Conservation (phyloP, 2,329 filamentous ascomycete species). For the Neurospora crassa region DNA sequence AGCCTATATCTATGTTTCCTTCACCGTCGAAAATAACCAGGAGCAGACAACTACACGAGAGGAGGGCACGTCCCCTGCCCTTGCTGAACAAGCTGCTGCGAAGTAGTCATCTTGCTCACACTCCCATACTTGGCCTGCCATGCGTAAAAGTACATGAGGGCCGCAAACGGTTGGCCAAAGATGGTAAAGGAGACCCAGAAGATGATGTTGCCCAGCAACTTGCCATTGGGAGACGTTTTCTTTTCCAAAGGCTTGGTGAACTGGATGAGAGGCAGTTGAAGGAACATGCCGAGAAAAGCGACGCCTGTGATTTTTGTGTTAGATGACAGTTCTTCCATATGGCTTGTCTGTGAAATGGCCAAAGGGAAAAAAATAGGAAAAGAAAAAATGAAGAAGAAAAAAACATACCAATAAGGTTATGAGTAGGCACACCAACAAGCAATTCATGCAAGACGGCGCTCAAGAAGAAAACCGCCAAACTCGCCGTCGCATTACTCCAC, state of each 20-base stretch:
- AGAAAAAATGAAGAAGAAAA: conserved; percentile 44
- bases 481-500: conserved; percentile 61
- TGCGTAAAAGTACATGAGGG: conserved; percentile 90
- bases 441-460: conserved; percentile 88
- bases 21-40: not conserved
- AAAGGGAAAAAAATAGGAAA: conserved; percentile 45
- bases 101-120: conserved; percentile 40
- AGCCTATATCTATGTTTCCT: not conserved
- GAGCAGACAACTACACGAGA: not conserved
- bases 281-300: conserved; percentile 87
- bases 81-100: not conserved
- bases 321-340: conserved; percentile 1
- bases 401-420: conserved; percentile 72
- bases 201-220: conserved; percentile 79
- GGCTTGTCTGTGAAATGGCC: not conserved
- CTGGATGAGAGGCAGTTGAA: conserved; percentile 81
- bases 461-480: conserved; percentile 74
- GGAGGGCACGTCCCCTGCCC: conserved; percentile 5
- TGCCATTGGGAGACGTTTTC: conserved; percentile 64
- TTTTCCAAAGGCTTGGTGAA: conserved; percentile 73
- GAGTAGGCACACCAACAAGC: conserved; percentile 86
- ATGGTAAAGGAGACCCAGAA: conserved; percentile 97
- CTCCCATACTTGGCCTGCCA: conserved; percentile 98
- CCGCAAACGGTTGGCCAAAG: conserved; percentile 87
- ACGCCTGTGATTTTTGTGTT: conserved; percentile 47